Conservation (phyloP, 805 yeast species). For the Saturnispora zaruensis region DNA sequence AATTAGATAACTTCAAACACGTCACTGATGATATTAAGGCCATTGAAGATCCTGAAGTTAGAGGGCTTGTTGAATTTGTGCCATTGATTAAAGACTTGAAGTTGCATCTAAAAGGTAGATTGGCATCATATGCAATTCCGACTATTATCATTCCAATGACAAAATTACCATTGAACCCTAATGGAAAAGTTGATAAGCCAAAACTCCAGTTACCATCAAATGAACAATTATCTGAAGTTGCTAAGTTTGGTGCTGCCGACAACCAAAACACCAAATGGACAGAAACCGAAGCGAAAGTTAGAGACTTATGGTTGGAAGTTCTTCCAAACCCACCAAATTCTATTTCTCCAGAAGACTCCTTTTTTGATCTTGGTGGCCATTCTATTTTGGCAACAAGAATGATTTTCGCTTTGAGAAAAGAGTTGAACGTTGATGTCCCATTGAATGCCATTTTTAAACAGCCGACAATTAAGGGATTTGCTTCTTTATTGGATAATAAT, state of each 20-base stretch:
- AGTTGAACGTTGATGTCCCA: conserved; percentile 72
- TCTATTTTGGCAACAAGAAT: conserved; percentile 93
- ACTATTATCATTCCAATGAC: conserved; percentile 80
- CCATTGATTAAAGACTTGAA: conserved; percentile 74
- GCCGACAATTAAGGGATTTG: conserved; percentile 77
- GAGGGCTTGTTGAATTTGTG: conserved; percentile 69
- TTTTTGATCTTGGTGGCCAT: conserved; percentile 97
- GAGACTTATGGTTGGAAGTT: conserved; percentile 78
- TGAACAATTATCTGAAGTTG: conserved; percentile 73
- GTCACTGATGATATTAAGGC: conserved; percentile 36
- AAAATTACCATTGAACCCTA: conserved; percentile 88
- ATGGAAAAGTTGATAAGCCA: conserved; percentile 97
- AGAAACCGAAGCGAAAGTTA: conserved; percentile 55
- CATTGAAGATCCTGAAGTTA: conserved; percentile 57
- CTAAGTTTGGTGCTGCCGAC: conserved; percentile 38
- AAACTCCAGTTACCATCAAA: conserved; percentile 91
- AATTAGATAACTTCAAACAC: conserved; percentile 41
- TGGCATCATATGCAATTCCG: conserved; percentile 92
- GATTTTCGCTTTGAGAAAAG: conserved; percentile 86
- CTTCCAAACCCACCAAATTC: conserved; percentile 80
- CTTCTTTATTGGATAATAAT: conserved; percentile 53
- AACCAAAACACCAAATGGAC: conserved; percentile 48
- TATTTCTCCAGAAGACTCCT: conserved; percentile 71
- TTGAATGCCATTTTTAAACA: conserved; percentile 81
- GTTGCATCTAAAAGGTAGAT: conserved; percentile 73